phyloP scores from a whole-genome alignment of 2,329 filamentous ascomycete genomes.

The Arthroderma uncinatum region DNA sequence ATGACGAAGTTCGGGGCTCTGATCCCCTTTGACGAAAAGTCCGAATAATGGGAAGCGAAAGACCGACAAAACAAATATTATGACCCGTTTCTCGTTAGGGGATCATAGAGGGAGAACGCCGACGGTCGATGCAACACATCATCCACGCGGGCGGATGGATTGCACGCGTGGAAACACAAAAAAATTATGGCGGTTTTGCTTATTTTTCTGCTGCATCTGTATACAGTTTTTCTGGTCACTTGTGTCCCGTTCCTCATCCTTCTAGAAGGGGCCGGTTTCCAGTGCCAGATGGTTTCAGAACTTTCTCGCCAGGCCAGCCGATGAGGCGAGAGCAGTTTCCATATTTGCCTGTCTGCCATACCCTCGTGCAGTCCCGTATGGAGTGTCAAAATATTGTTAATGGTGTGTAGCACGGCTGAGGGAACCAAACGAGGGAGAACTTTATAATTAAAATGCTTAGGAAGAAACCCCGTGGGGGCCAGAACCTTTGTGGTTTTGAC shows the following conservation, averaged over 20 bases:
- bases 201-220: not conserved
- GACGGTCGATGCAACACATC: not conserved
- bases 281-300: not conserved
- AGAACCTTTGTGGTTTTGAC: not conserved
- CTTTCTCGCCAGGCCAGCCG: not conserved
- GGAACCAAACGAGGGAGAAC: not conserved
- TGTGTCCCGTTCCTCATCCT: not conserved
- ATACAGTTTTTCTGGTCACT: not conserved
- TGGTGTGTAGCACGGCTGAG: constrained; percentile 2
- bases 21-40: not conserved
- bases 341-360: constrained; percentile 1
- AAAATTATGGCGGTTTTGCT: not conserved
- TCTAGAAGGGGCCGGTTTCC: not conserved
- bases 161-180: not conserved
- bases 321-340: not conserved
- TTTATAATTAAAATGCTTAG: not conserved
- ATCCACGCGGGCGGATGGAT: not conserved
- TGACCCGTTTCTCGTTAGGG: not conserved
- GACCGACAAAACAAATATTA: not conserved
- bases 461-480: not conserved
- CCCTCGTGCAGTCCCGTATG: not conserved
- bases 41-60: not conserved
- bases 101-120: not conserved
- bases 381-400: not conserved
- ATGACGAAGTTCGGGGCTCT: not conserved